Evolutionary conservation across 805 yeast genomes (phyloP), one percentile per base, ranked within the genome.

Genomic region (Sugiyamaella valdiviana): DNA sequence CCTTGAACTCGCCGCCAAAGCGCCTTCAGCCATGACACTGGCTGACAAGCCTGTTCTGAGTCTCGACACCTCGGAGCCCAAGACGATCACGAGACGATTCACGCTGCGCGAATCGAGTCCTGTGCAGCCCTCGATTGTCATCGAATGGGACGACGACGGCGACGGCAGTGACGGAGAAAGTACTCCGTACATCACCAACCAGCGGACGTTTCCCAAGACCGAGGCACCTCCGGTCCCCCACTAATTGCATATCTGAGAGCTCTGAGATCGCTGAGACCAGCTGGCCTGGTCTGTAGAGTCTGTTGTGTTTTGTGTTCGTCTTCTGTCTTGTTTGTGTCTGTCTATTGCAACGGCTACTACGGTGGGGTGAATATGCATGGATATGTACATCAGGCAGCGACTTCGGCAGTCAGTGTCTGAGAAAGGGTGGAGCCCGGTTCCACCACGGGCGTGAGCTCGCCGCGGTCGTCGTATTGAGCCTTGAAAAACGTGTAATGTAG

Each of bases 401-500:
- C 32, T 26, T 26, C 32, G 3, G 32, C 32, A 26, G 32, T 26
- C 14, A n/a, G n/a, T n/a, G n/a, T n/a, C n/a, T n/a, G n/a, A n/a
- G 32, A 12, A 3, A 26, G 5, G 32, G 7, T n/a, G n/a, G 32
- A 26, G 32, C 32, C 32, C 9, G 32, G 32, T 26, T 39, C 44
- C 9, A 16, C 56, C 7, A 58, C 62, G 5, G 63, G 63, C 9
- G 45, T 36, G 14, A 59, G 51, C 7, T 42, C 50, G 2, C 63
- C 63, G 3, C 48, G 42, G 35, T 58, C 61, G 39, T 57, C 52
- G 48, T 59, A 59, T 42, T 58, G 57, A 14, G 63, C 63, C 44
- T 57, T 84, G 75, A 91, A 91, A 64, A 91, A 91, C 0, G 98
- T 86, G 66, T 91, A 91, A 68, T 91, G 95, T 60, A 93, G 75